Evolutionary conservation across 805 yeast genomes (phyloP), one percentile per base, ranked within the genome.

Genomic region (Saturnispora besseyi): DNA sequence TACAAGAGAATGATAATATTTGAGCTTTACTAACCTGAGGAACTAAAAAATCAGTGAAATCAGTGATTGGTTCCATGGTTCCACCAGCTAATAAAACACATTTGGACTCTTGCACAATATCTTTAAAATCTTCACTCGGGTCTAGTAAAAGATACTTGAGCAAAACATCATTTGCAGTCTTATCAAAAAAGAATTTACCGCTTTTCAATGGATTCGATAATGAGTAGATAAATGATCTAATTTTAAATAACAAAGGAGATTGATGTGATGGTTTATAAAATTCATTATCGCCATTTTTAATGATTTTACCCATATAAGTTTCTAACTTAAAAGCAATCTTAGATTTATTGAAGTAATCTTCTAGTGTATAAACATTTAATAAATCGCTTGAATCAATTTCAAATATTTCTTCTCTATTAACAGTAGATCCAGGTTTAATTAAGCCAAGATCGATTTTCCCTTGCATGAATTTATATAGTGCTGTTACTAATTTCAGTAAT

Each of bases 61-160:
- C 96, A n/a, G 71, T 60, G 32, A 81, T 71, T 0, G 97, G 97
- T 60, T 86, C 91, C 96, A 89, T 87, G 0, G 98, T 90, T 12
- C 98, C 98, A 33, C 98, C 98, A 2, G 96, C 93, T 3, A 90
- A 62, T 2, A 91, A 70, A 0, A 90, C 84, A 62, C 90, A 82
- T 55, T 73, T 73, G 0, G 88, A 73, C 12, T 78, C 75, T 3
- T 79, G 78, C 0, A 87, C 78, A 3, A 91, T 71, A 2, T 81
- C 82, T 48, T 73, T 70, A 60, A 90, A 87, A 3, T 78, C 70
- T 44, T 77, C 78, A 49, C 87, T 79, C 3, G 96, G 95, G 59
- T 89, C 96, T 7, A 90, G 68, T 7, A 88, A 68, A 72, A 87
- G 75, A 59, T 89, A 90, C 51, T 81, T 79, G 47, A 90, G 57